phyloP scores from a whole-genome alignment of 2,329 filamentous ascomycete species.

The Pyrenophora seminiperda region DNA sequence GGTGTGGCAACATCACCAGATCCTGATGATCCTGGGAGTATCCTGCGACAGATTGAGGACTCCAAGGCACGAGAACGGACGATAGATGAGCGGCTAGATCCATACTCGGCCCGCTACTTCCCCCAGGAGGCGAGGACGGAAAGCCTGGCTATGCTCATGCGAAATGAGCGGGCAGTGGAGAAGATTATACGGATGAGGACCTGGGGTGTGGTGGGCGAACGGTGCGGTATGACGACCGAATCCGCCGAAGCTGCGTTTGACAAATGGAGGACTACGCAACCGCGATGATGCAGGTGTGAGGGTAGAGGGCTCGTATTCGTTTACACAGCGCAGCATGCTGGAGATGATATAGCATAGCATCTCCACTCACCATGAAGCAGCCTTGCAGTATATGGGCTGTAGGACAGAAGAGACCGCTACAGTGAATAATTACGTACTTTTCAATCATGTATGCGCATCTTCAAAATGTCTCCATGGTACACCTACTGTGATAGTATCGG shows the following conservation, averaged over 20 bases:
- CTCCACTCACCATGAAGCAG: slow-evolving; percentile 9
- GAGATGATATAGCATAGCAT: slow-evolving; percentile 6
- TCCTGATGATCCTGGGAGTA: slow-evolving; percentile 79
- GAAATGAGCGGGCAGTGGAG: slow-evolving; percentile 78
- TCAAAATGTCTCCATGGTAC: too few species aligned
- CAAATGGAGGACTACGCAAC: slow-evolving; percentile 36
- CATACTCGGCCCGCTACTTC: slow-evolving; percentile 85
- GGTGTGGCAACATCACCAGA: slow-evolving; percentile 86
- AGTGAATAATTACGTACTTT: too few species aligned
- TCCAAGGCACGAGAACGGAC: slow-evolving; percentile 72
- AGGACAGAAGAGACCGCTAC: too few species aligned
- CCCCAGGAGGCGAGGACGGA: slow-evolving; percentile 80
- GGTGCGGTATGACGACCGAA: slow-evolving; percentile 66
- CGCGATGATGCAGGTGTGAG: background rate
- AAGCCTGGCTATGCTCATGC: slow-evolving; percentile 71
- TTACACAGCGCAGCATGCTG: background rate
- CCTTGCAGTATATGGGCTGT: background rate
- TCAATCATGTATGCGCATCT: too few species aligned
- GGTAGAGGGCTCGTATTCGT: background rate
- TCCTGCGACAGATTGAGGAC: slow-evolving; percentile 71
- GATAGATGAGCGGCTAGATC: slow-evolving; percentile 87
- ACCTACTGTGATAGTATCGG: too few species aligned
- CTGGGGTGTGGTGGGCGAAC: slow-evolving; percentile 77
- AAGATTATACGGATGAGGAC: slow-evolving; percentile 79
- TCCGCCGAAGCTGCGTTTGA: slow-evolving; percentile 49